Evolutionary conservation across 768 basidiomycete genomes (phyloP).

Genomic region (Rhizopogon rudus): DNA sequence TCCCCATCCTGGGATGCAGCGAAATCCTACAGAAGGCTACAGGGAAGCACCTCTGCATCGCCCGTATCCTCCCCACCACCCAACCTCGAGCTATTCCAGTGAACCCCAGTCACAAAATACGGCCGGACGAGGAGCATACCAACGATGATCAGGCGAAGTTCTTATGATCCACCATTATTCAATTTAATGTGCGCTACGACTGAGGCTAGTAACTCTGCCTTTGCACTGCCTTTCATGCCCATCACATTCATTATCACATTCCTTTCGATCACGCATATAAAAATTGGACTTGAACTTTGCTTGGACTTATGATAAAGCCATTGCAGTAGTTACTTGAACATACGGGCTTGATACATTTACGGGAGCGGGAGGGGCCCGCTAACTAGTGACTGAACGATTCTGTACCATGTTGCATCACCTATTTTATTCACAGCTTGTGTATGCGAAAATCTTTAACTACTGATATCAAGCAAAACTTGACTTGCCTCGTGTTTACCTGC

Average conservation of each 20-base stretch:
- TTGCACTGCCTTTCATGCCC: constrained; percentile 3
- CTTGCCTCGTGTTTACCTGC: neutral
- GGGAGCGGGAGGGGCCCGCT: constrained; percentile 2
- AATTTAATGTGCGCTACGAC: constrained; percentile 11
- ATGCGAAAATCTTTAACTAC: neutral
- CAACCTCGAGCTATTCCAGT: constrained; percentile 9
- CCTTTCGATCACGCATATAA: neutral
- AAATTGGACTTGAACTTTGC: constrained; percentile 6
- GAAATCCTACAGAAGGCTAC: constrained; percentile 30
- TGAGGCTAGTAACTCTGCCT: neutral
- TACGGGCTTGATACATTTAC: constrained; percentile 2
- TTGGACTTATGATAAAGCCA: neutral
- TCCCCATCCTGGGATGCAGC: constrained; percentile 20
- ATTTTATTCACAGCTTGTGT: neutral
- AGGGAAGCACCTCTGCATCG: constrained; percentile 64
- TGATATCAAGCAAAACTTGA: neutral
- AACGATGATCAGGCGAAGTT: constrained; percentile 4
- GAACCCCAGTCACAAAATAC: constrained; percentile 20
- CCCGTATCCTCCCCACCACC: constrained; percentile 33
- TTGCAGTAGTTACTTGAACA: constrained; percentile 2
- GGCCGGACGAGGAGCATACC: constrained; percentile 27
- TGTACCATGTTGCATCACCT: neutral
- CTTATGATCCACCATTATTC: constrained; percentile 1
- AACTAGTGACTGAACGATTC: constrained; percentile 4
- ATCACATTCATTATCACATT: constrained; percentile 10